Base-by-base conservation (phyloP, 1,284 basidiomycete genomes). In the Polyporus tsugae region DNA sequence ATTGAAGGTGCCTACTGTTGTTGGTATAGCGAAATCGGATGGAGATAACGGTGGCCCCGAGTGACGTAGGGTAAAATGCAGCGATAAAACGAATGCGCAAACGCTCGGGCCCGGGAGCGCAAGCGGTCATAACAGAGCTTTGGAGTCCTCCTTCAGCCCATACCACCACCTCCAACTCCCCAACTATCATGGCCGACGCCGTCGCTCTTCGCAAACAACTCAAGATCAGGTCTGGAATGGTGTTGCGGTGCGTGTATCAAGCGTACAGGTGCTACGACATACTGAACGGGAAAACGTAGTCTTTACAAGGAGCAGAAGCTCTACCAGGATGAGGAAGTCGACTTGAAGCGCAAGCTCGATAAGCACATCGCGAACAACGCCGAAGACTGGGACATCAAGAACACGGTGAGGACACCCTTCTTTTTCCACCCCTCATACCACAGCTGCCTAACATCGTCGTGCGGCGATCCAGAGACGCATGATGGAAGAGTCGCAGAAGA, bases 381-480 rank as follows among this genome's bases (percentile, higher is more conserved):
- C 22, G 94, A 95, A 73, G 91, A 90, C 52, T 95, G 92, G 86
- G 91, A 95, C 73, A 85, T 95, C 77, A 91, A 91, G 78, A 94
- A 93, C 80, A 89, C 88, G 73, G 95, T 95, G 78, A 77, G 92
- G 84, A 62, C 38, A 60, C 60, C 63, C 22, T 62, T 36, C 36
- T 64, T 39, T 64, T 39, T 60, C 63, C 57, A 36, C n/a, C 22
- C 15, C 22, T 60, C 58, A 19, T 60, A n/a, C 58, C 44, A 38
- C 6, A 5, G n/a, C 6, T 60, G 22, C n/a, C 58, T 60, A 41
- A 60, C 58, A 25, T 41, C 38, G 38, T 60, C 22, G 38, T 25
- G 38, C 58, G 58, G 22, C 13, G 58, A 60, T 60, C 57, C 58
- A 60, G 58, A 38, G 82, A 74, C 88, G 87, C 76, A 85, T 96